Evolutionary conservation across 2,329 filamentous ascomycete genomes (phyloP), one percentile per base, ranked within the genome.

Genomic region (Endoconidiophora laricicola): DNA sequence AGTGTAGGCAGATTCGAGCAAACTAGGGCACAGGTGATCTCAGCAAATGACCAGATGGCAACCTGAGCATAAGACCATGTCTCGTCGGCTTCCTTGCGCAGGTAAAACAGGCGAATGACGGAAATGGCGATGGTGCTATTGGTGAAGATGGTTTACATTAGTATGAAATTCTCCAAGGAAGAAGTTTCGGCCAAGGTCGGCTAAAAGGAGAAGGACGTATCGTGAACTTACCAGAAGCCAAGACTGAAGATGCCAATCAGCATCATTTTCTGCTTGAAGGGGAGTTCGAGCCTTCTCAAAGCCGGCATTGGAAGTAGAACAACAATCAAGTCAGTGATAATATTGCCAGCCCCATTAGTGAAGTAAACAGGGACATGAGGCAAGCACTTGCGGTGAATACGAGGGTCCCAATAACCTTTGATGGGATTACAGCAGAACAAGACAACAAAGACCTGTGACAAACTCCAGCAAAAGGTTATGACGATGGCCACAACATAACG

Each of bases 1-100:
- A 67, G 55, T 14, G 64, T 65, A 0, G 65, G 65, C 4, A 67
- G 60, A 50, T 64, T 66, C 43, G 63, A 59, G 53, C 65, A 66
- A 10, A 67, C 57, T 53, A 67, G 60, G 49, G 63, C 65, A 45
- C 62, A 59, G 44, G 63, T 63, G 53, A 66, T 62, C 54, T 68
- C 66, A 48, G 65, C 60, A 44, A 66, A 59, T 18, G 63, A 63
- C 62, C 65, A 67, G 44, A 60, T 56, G 29, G 59, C 59, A 3
- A 60, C 60, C 42, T 56, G 56, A 23, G 58, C 58, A 50, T 61
- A 60, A 50, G 61, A 58, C 60, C 60, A 63, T 1, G 60, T 58
- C 39, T 56, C 59, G 47, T 53, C 46, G 52, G 58, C 58, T n/a
- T 58, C 58, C 7, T 50, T 50, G 24, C 54, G 57, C 38, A 63